Base-by-base conservation (phyloP, 2,329 filamentous ascomycete species). In the Colletotrichum tropicale region DNA sequence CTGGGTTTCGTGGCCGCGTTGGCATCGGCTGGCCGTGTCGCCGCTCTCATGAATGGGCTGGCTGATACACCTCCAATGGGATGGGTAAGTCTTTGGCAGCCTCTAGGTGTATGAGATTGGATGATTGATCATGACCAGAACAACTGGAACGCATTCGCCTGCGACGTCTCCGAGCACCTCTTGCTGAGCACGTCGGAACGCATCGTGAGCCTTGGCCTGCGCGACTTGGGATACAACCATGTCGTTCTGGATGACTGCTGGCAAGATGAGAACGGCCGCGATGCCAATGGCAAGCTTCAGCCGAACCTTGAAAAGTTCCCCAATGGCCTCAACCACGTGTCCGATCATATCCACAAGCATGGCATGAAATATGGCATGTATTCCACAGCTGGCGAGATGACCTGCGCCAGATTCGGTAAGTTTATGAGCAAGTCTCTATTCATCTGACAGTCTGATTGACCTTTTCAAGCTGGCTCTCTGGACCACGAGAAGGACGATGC, bases 401-500 rank as follows among this genome's bases (percentile, higher is more conserved):
- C 89, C 3, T 91, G 89, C 76, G 90, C 87, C 3, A 84, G 85
- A 34, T 91, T 73, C 2, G 64, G 70, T 78, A n/a, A 55, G 62
- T 21, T 52, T 66, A 21, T 65, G 24, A 55, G 26, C 1, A 18
- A 9, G 30, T 16, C 34, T 55, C 24, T n/a, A 21, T 28, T 28
- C 13, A n/a, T 13, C 30, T 16, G 52, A 21, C 15, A 15, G 12
- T 8, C 16, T 13, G 13, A 7, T 55, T 65, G 26, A 67, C 66
- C 8, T 1, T 24, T 30, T 28, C 4, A 15, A 75, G 77, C 87
- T 24, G 90, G 87, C 3, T 88, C 86, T 32, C 80, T 90, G 21
- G 89, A 88, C 10, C 86, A 88, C 76, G 90, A 92, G 77, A 80
- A 83, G 6, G 81, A 88, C 12, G 90, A 92, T 79, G 90, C 90